Base-by-base conservation (phyloP, 306 rosid genomes). In the Sindora glabra region DNA sequence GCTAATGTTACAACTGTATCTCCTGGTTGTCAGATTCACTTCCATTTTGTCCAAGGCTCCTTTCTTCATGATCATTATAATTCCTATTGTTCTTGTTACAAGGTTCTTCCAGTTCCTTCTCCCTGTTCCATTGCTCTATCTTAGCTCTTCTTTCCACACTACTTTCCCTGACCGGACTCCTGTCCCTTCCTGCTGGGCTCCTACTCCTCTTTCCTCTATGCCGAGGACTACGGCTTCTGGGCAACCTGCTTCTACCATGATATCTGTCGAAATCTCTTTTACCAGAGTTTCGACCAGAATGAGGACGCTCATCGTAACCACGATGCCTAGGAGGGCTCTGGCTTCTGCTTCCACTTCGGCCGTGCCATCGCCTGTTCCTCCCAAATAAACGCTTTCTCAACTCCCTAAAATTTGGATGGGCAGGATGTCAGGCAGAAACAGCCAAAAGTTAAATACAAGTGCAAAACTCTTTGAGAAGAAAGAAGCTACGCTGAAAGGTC, bases 71-170 rank as follows among this genome's bases (percentile, higher is more conserved):
- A 57, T 76, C 86, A 61, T 59, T 46, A 56, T 64, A 48, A 52
- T 66, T 71, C 24, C 68, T 49, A 47, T 68, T 54, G 47, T 72
- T 68, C 67, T 37, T n/a, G n/a, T n/a, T 53, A 14, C 82, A 88
- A 32, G 85, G 17, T 0, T 72, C 89, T 30, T 2, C 78, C 26
- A 30, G 75, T 58, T 94, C 99, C 78, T 48, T 77, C 78, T 94
- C 99, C 75, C 76, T 78, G 79, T 94, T 94, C 99, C 99, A 94
- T 45, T 83, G 89, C 78, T 94, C 99, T 38, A 94, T 94, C 70
- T 78, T 89, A 39, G 99, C 99, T 74, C 99, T 84, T 69, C 99
- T 82, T 74, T 94, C 99, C 32, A 39, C 94, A 65, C 97, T 94
- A 56, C 80, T 86, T 80, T 94, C 99, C 77, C 99, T 89, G 15